These are phyloP conservation scores for Arthrobotrys sinensis DNA, from an alignment of 2,329 filamentous ascomycete genomes.

Conservation along the genomic window DNA sequence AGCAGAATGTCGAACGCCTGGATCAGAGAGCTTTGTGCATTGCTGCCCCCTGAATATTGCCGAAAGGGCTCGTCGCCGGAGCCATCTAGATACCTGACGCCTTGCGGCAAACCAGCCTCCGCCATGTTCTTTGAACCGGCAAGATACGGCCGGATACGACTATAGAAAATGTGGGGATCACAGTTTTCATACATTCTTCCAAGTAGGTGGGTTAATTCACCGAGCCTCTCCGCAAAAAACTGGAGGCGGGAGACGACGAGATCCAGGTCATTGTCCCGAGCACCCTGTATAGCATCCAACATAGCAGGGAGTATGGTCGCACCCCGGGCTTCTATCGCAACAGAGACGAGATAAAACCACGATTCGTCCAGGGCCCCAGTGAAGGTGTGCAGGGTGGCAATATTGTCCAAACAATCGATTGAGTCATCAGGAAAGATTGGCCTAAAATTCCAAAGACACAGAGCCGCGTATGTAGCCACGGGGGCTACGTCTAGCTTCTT, in stretches of 20 bases:
- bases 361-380: constrained; percentile 96
- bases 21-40: constrained; percentile 95
- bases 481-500: constrained; percentile 86
- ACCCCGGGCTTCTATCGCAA: constrained; percentile 93
- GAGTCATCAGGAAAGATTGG: constrained; percentile 87
- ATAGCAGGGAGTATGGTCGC: constrained; percentile 89
- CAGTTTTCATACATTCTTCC: constrained; percentile 95
- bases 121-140: constrained; percentile 98
- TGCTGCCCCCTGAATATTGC: constrained; percentile 90
- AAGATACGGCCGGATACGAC: constrained; percentile 94
- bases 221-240: constrained; percentile 86
- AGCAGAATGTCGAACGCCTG: constrained; percentile 97
- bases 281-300: constrained; percentile 87
- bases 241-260: constrained; percentile 83
- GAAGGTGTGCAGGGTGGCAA: constrained; percentile 89
- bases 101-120: constrained; percentile 89
- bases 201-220: constrained; percentile 84
- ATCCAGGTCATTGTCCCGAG: constrained; percentile 77
- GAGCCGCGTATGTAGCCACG: constrained; percentile 91
- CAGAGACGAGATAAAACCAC: constrained; percentile 97
- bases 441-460: constrained; percentile 97
- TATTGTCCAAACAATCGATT: constrained; percentile 86
- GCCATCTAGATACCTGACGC: constrained; percentile 89
- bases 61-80: constrained; percentile 78
- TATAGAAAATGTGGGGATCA: constrained; percentile 94